Conservation (phyloP, 1,284 basidiomycete species). For the Microbotryomycetes sp. region DNA sequence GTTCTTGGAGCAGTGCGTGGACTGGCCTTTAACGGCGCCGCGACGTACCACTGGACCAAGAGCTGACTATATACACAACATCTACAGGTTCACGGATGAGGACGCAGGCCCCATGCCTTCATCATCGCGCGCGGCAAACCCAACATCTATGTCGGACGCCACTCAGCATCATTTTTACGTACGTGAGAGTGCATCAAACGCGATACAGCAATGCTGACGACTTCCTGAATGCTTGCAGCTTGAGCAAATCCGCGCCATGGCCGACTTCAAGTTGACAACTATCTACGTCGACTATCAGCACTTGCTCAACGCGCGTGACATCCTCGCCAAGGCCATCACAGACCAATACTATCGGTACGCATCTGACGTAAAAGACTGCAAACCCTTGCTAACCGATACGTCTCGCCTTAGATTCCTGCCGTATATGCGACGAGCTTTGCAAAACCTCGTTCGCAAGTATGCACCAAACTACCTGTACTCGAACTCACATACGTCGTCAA, state of each 20-base stretch:
- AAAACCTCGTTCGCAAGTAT: constrained; percentile 78
- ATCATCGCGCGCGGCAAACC: constrained; percentile 64
- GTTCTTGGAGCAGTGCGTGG: constrained; percentile 76
- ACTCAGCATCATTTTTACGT: constrained; percentile 46
- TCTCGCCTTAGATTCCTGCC: constrained; percentile 62
- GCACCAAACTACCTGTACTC: constrained; percentile 90
- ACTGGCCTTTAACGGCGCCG: background rate
- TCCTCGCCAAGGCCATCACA: constrained; percentile 84
- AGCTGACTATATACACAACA: no score
- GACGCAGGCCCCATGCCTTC: constrained; percentile 54
- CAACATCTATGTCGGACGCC: constrained; percentile 37
- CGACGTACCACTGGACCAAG: no score
- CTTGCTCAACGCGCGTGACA: constrained; percentile 78
- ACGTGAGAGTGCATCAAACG: constrained; percentile 23
- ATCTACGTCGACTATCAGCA: constrained; percentile 95
- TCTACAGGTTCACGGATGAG: constrained; percentile 73
- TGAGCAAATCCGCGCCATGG: constrained; percentile 66
- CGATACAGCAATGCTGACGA: constrained; percentile 2
- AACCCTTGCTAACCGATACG: background rate
- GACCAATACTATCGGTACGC: constrained; percentile 80
- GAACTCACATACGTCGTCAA: constrained; percentile 51
- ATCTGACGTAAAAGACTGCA: background rate
- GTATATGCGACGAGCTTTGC: constrained; percentile 81
- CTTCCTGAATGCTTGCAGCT: constrained; percentile 63
- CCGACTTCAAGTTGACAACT: constrained; percentile 84